Base-by-base conservation (phyloP, 1,139 yeast species). In the Meyerozyma carpophila region DNA sequence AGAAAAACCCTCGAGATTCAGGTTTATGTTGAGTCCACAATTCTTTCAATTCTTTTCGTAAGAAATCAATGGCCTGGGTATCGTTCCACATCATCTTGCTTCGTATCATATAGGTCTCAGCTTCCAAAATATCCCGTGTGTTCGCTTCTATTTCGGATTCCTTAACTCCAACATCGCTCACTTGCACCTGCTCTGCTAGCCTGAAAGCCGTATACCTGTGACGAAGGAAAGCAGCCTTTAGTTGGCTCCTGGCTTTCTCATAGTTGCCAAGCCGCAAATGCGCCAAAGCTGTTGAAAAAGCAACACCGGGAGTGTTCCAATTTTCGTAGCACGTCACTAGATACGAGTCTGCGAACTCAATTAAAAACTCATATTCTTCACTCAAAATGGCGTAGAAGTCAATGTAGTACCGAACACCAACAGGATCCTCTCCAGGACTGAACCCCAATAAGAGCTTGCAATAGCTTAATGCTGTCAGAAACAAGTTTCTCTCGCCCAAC, bases 351-450 rank as follows among this genome's bases (percentile, higher is more conserved):
- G 73, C 73, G 32, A 87, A 64, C 24, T 78, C 75, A 14, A 80
- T 68, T 51, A 89, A 59, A 60, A 79, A 89, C 44, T 76, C 69
- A 55, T 73, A 82, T 49, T 86, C 88, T 37, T 76, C 82, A 41
- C 88, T 73, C 65, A 81, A 69, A 8, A 87, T 67, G 5, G 93
- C 84, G 57, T 86, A 89, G 55, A 77, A 84, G 59, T 89, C 96
- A 52, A 89, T 81, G 61, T 88, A 85, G 55, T 84, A 82, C 50
- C 95, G 73, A 5, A 84, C 90, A 10, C 96, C 95, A 46, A 84
- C 66, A 0, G 96, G 96, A 66, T 89, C 97, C 41, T 84, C 88
- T 1, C 81, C 76, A 1, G 96, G 95, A 32, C 81, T 76, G 39
- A 89, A 65, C 1, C 89, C 77, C 50, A 84, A 66, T 42, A 90